Conservation (phyloP, 768 basidiomycete species). For the Trametes cingulata region DNA sequence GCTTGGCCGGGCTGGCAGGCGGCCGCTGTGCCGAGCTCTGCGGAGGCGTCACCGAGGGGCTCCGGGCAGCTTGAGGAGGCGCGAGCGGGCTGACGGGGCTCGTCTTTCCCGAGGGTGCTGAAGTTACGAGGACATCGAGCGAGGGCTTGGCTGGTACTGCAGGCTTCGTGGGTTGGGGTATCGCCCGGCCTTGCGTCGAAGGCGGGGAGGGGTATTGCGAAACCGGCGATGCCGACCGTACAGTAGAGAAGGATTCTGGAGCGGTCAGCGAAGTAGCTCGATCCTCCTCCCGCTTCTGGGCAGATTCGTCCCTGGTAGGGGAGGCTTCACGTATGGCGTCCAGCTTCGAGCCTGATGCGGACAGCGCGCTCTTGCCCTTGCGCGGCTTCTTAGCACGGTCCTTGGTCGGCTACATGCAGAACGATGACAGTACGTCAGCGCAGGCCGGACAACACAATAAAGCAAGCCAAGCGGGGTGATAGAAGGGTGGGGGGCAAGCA, state of each 20-base stretch:
- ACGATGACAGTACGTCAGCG: constrained; percentile 21
- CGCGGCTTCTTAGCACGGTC: constrained; percentile 69
- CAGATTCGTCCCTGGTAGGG: constrained; percentile 1
- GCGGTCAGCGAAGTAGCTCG: background rate
- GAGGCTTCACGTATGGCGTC: constrained; percentile 12
- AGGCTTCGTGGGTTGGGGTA: background rate
- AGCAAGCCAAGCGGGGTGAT: background rate
- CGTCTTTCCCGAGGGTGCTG: constrained; percentile 1
- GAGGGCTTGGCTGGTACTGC: constrained; percentile 8
- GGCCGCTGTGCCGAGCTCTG: constrained; percentile 9
- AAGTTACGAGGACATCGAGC: constrained; percentile 1
- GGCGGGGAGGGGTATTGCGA: constrained; percentile 17
- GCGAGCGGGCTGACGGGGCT: constrained; percentile 11
- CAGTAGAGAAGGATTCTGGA: background rate
- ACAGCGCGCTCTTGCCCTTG: constrained; percentile 40
- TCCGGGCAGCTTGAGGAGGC: constrained; percentile 1
- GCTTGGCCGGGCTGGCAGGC: constrained; percentile 41
- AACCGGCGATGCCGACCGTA: background rate
- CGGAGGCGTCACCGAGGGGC: constrained; percentile 12
- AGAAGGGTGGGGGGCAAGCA: constrained; percentile 9
- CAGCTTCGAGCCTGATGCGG: constrained; percentile 3
- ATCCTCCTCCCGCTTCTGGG: background rate
- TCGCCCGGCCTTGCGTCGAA: constrained; percentile 1
- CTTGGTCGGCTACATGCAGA: constrained; percentile 63
- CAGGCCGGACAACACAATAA: background rate